Conservation (phyloP, 305 asterid genomes). For the Fraxinus platypoda region DNA sequence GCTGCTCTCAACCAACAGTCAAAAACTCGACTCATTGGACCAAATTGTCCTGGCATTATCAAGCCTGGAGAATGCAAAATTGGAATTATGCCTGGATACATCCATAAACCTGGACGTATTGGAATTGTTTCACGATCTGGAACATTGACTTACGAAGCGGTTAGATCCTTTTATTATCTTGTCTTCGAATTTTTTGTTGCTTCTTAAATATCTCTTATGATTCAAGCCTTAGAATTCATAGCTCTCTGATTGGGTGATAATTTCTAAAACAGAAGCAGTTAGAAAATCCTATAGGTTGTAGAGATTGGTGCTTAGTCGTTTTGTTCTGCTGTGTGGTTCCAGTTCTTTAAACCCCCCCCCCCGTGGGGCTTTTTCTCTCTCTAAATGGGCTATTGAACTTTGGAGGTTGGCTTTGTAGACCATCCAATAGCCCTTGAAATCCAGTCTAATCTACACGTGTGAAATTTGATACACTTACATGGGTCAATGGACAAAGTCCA, state of each 20-base stretch:
- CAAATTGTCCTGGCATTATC: constrained; percentile 97
- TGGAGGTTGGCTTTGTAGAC: not conserved
- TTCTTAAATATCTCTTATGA: too few relatives aligned
- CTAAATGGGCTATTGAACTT: not conserved
- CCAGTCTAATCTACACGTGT: not conserved
- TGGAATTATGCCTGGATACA: constrained; percentile 98
- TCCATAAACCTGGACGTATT: constrained; percentile 95
- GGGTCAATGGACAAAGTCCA: not conserved
- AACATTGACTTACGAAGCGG: constrained; percentile 89
- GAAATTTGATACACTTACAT: not conserved
- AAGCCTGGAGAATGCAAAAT: constrained; percentile 99
- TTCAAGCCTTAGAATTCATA: not conserved
- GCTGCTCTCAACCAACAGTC: constrained; percentile 87
- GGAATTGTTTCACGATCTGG: constrained; percentile 95
- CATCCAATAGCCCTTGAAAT: not conserved
- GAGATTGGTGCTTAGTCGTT: not conserved
- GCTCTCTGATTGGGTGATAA: not conserved
- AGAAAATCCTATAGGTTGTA: not conserved
- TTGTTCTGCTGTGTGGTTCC: not conserved
- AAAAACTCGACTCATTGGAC: constrained; percentile 88
- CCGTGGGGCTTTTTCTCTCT: too few relatives aligned
- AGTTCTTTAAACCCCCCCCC: not conserved
- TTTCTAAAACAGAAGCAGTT: not conserved
- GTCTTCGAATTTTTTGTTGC: too few relatives aligned
- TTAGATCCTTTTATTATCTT: constrained; percentile 35